Percentiles rank a stretch among this genome's conserved stretches.
Conservation (phyloP, 2,329 filamentous ascomycete genomes). For the Lojkania enalia region DNA sequence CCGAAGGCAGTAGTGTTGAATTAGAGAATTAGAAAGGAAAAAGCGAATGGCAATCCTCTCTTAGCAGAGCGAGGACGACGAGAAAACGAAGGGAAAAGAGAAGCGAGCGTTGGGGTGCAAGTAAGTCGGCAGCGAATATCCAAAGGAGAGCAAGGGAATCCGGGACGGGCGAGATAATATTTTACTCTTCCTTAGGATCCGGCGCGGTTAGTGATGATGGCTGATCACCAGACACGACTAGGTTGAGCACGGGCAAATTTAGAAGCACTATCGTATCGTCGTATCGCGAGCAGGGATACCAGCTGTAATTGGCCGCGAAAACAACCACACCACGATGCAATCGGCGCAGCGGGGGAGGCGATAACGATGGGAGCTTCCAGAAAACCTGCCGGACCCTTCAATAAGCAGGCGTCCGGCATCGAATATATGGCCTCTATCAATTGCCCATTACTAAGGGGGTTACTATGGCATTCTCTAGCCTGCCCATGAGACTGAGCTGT, state of each 20-base stretch:
- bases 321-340: slow-evolving; percentile 5
- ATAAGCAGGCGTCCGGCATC: slow-evolving; percentile 7
- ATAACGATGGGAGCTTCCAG: slow-evolving; percentile 9
- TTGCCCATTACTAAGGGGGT: neutral
- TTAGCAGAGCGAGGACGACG: slow-evolving; percentile 7
- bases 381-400: slow-evolving; percentile 6
- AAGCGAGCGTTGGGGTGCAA: slow-evolving; percentile 32
- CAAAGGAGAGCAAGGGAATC: slow-evolving; percentile 13
- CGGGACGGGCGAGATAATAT: slow-evolving; percentile 25
- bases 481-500: neutral
- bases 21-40: slow-evolving; percentile 7
- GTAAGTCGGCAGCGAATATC: slow-evolving; percentile 14
- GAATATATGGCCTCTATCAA: slow-evolving; percentile 4
- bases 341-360: slow-evolving; percentile 3
- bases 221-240: slow-evolving; percentile 28
- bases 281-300: slow-evolving; percentile 2
- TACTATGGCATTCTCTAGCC: neutral
- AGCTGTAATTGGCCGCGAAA: slow-evolving; percentile 4
- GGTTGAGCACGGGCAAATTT: slow-evolving; percentile 26
- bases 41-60: slow-evolving; percentile 24
- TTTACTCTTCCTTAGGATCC: slow-evolving; percentile 20
- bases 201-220: slow-evolving; percentile 12
- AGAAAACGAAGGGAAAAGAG: slow-evolving; percentile 19
- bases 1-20: slow-evolving; percentile 6
- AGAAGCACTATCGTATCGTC: slow-evolving; percentile 24